Conservation (phyloP, 371 early-diverging fungal species). For the Batrachochytrium dendrobatidis region DNA sequence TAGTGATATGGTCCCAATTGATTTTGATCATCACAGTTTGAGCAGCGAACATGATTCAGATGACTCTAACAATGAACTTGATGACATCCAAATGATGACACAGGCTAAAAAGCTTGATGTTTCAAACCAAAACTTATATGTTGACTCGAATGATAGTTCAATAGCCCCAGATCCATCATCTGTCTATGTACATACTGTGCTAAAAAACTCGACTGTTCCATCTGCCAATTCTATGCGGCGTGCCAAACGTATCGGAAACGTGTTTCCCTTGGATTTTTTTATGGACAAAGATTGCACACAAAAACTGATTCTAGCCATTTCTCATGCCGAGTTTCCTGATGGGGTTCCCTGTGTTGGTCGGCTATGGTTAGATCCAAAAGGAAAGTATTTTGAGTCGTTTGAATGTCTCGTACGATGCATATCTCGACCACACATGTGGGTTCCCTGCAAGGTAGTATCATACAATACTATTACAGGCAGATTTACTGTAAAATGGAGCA, state of each 20-base stretch:
- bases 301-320: not conserved
- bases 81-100: too few relatives aligned
- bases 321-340: not conserved
- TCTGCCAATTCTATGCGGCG: not conserved
- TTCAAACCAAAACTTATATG: too few relatives aligned
- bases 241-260: not conserved
- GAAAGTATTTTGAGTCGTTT: not conserved
- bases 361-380: not conserved
- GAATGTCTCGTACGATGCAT: not conserved
- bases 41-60: too few relatives aligned
- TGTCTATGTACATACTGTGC: not conserved
- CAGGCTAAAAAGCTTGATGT: too few relatives aligned
- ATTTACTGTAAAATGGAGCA: not conserved
- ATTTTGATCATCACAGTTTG: too few relatives aligned
- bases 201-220: not conserved
- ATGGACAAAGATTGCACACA: not conserved
- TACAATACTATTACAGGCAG: not conserved
- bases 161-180: not conserved
- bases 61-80: too few relatives aligned
- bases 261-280: conserved; percentile 2
- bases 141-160: too few relatives aligned
- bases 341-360: not conserved
- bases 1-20: too few relatives aligned
- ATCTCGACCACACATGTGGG: conserved; percentile 1
- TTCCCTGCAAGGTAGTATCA: not conserved